Conservation (phyloP, 139 green algal genomes). For the Chlamydomonas schloesseri region DNA sequence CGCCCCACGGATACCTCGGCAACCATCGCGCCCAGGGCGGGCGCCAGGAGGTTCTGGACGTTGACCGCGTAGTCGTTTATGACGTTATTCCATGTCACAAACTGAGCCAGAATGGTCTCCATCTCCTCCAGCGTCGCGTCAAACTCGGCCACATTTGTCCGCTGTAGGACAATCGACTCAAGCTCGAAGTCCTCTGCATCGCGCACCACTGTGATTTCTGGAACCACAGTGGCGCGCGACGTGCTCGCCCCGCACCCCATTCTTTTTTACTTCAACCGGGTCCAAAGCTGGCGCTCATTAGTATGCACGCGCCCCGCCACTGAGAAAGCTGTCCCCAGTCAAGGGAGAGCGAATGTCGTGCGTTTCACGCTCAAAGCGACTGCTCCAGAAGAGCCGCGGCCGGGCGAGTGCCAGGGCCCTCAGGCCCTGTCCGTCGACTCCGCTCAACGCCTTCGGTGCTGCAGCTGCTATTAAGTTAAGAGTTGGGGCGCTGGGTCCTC, state of each 20-base stretch:
- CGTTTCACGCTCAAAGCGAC: no score
- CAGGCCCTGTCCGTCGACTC: no score
- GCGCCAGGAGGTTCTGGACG: conserved; percentile 33
- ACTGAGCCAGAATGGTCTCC: conserved; percentile 38
- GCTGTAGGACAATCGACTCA: conserved; percentile 12
- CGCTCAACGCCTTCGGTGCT: no score
- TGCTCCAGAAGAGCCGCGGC: no score
- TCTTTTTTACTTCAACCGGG: background rate
- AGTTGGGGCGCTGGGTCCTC: no score
- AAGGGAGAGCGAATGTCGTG: no score
- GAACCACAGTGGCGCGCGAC: background rate
- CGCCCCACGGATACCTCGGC: background rate
- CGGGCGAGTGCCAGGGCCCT: no score
- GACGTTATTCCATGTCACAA: conserved; percentile 41
- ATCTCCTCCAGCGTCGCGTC: conserved; percentile 29
- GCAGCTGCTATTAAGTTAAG: no score
- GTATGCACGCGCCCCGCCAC: no score
- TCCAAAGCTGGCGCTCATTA: no score
- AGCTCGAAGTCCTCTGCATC: conserved; percentile 41
- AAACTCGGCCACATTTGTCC: conserved; percentile 24
- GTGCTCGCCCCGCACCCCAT: conserved; percentile 32
- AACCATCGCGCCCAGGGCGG: conserved; percentile 18
- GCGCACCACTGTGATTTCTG: conserved; percentile 24
- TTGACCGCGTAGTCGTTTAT: conserved; percentile 46
- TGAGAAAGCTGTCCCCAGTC: no score